A percentile compares a stretch with the other conserved stretches of the same genome.
These are phyloP conservation scores for Pythium sp. DNA, from an alignment of 352 stramenopile species.

Conservation along the genomic window DNA sequence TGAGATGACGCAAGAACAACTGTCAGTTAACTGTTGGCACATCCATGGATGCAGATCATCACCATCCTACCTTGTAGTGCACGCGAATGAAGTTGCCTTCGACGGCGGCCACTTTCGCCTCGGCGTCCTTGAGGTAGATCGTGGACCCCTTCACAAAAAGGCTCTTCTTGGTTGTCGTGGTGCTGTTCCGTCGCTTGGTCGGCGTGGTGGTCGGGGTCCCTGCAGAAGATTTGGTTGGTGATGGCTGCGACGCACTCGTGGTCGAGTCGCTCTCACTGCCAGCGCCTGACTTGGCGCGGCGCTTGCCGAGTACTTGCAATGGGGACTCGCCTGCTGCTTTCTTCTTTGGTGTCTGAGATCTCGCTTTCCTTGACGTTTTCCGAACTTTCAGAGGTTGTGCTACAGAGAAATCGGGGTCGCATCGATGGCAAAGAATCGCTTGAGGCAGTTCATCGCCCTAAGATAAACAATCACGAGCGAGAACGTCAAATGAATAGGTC, in stretches of 20 bases:
- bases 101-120: constrained; percentile 66
- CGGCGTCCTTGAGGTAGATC: constrained; percentile 59
- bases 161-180: constrained; percentile 28
- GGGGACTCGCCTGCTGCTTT: background rate
- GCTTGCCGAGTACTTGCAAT: constrained; percentile 12
- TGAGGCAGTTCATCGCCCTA: constrained; percentile 17
- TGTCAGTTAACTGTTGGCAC: background rate
- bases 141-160: constrained; percentile 62
- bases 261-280: constrained; percentile 19
- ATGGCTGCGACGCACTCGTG: constrained; percentile 1
- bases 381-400: background rate
- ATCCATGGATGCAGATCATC: background rate
- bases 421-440: constrained; percentile 8
- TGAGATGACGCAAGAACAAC: background rate
- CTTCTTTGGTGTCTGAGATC: background rate
- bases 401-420: background rate
- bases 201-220: constrained; percentile 20
- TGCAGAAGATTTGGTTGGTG: constrained; percentile 11
- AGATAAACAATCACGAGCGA: background rate
- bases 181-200: constrained; percentile 26
- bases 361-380: constrained; percentile 1
- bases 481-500: background rate
- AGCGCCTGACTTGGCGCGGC: background rate
- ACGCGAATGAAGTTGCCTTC: constrained; percentile 75
- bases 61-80: constrained; percentile 65